Evolutionary conservation across 2,329 filamentous ascomycete species (phyloP).

Genomic region (Fusarium heterosporum): DNA sequence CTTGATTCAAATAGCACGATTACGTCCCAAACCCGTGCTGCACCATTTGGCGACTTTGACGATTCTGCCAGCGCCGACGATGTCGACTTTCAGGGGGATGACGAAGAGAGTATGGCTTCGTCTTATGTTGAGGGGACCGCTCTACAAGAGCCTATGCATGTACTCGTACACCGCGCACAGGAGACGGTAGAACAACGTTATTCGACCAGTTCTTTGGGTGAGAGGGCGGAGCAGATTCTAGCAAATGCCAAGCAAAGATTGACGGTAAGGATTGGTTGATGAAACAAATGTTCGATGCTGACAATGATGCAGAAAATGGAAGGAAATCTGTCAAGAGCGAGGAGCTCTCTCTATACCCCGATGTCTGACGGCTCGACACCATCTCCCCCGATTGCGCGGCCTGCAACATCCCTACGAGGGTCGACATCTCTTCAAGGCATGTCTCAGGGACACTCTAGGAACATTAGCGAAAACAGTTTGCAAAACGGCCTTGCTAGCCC

Average conservation of each 20-base stretch:
- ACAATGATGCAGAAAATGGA: conserved; percentile 80
- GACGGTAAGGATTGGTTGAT: conserved; percentile 69
- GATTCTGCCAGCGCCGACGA: conserved; percentile 72
- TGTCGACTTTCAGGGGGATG: conserved; percentile 74
- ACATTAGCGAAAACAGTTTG: conserved; percentile 50
- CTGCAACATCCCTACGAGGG: conserved; percentile 44
- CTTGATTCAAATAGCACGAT: conserved; percentile 72
- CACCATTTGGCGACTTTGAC: conserved; percentile 71
- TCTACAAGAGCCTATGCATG: conserved; percentile 36
- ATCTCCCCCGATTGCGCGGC: conserved; percentile 59
- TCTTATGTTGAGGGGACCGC: conserved; percentile 63
- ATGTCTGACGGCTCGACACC: conserved; percentile 65
- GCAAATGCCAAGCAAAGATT: conserved; percentile 91
- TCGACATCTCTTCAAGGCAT: conserved; percentile 29
- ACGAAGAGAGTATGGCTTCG: conserved; percentile 73
- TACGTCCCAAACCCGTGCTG: conserved; percentile 62
- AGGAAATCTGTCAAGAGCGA: conserved; percentile 84
- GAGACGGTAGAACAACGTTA: conserved; percentile 65
- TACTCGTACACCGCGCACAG: conserved; percentile 28
- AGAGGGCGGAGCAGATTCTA: conserved; percentile 88
- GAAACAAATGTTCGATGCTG: conserved; percentile 17
- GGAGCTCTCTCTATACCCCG: conserved; percentile 69
- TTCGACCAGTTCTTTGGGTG: conserved; percentile 80
- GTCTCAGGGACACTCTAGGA: conserved; percentile 49
- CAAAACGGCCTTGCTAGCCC: conserved; percentile 46